phyloP scores from a whole-genome alignment of 176 grass and related monocot species.

The Tuctoria greenei region DNA sequence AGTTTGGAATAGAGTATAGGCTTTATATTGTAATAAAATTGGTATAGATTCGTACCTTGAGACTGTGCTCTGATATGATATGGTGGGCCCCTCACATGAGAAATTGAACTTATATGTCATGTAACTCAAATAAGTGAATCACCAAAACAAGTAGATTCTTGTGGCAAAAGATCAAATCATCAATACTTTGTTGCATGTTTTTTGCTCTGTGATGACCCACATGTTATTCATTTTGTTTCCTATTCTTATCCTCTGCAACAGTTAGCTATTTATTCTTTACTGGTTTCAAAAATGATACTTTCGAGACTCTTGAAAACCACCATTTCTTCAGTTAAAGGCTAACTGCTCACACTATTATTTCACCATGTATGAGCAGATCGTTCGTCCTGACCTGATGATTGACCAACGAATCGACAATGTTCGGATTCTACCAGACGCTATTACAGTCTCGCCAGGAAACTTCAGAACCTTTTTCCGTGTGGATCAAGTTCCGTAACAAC shows the following conservation, averaged over 20 bases:
- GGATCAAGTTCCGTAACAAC: not conserved
- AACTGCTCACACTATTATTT: conserved; percentile 6
- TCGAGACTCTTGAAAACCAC: not conserved
- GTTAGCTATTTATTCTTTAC: not conserved
- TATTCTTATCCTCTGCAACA: not conserved
- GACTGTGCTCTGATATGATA: conserved; percentile 19
- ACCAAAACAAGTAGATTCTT: not conserved
- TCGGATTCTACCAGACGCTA: conserved; percentile 26
- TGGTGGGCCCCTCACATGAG: not conserved
- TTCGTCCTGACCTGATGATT: conserved; percentile 26
- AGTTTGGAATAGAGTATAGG: conserved; percentile 26
- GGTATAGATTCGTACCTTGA: conserved; percentile 34
- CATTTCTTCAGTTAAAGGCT: not conserved
- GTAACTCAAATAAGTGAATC: conserved; percentile 17
- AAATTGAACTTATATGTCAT: conserved; percentile 18
- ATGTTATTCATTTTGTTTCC: not conserved
- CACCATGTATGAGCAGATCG: not conserved
- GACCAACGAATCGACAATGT: not conserved
- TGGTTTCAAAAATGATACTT: not conserved
- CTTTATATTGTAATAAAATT: conserved; percentile 32
- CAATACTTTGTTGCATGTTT: not conserved
- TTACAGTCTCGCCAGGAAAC: conserved; percentile 1
- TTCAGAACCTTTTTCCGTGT: conserved; percentile 36
- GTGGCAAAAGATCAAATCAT: not conserved
- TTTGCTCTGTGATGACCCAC: not conserved